Evolutionary conservation across 2,329 filamentous ascomycete species (phyloP), one percentile per base, ranked within the genome.

Genomic region (Aspergillus fischeri): DNA sequence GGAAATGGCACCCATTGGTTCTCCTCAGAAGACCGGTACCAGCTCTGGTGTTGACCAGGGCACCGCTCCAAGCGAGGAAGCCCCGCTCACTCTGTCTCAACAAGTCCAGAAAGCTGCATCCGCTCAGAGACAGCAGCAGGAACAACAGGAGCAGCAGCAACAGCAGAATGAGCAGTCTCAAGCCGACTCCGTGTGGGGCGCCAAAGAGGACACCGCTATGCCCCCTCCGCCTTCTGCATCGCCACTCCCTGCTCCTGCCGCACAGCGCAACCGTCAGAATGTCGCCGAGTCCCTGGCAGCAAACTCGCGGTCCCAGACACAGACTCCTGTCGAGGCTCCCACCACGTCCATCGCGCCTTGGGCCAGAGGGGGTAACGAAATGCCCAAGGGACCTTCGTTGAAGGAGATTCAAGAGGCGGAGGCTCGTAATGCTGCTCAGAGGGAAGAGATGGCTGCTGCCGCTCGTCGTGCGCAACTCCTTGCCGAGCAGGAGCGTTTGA

Each of bases 321-420:
- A 90, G 62, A 95, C 91, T 0, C 92, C 84, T 0, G 77, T 81
- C 28, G 86, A 88, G 53, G 83, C 83, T 1, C 82, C 83, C 6
- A 81, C 82, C n/a, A 81, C 92, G 3, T 91, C 93, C 0, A 78
- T 97, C 63, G 94, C 94, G 0, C 94, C 94, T 0, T 99, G 94
- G 94, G 94, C 94, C 4, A 94, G 94, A 73, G 92, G 97, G 63
- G 83, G 84, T 2, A 77, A 79, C 44, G 88, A 89, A 51, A 77
- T 83, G 25, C 86, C 90, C 44, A 95, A 90, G 74, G 92, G 92
- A 0, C 94, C 93, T 2, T 97, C 92, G 59, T 79, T 99, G 61
- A 96, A 92, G 77, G 92, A 99, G 70, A 99, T 99, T 25, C 94
- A 99, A 73, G 93, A 96, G 73, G 88, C 91, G 4, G 94, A 99